A percentile compares a stretch with the other conserved stretches of the same genome.
Evolutionary conservation across 768 basidiomycete genomes (phyloP).

Genomic region (Tephrocybe sp.): DNA sequence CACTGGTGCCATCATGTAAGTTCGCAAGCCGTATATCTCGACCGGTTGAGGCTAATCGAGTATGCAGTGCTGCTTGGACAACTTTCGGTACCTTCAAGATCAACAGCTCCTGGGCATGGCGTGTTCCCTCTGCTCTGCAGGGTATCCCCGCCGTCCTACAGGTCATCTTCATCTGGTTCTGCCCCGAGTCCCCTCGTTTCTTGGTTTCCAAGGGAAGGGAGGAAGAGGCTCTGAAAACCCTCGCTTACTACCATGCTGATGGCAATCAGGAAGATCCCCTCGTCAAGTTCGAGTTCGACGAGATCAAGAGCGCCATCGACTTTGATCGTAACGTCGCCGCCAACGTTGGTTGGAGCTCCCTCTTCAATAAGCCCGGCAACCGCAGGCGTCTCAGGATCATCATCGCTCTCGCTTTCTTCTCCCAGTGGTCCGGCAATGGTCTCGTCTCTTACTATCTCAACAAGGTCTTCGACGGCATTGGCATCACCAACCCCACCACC

Average conservation of each 20-base stretch:
- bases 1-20: slow-evolving; percentile 42
- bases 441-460: slow-evolving; percentile 41
- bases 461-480: slow-evolving; percentile 50
- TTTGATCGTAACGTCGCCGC: slow-evolving; percentile 38
- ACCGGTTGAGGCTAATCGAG: slow-evolving; percentile 12
- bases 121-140: slow-evolving; percentile 67
- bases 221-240: slow-evolving; percentile 42
- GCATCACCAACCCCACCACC: slow-evolving; percentile 44
- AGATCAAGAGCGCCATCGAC: slow-evolving; percentile 58
- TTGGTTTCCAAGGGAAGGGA: slow-evolving; percentile 60
- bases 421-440: slow-evolving; percentile 57
- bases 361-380: slow-evolving; percentile 52
- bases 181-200: slow-evolving; percentile 76
- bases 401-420: slow-evolving; percentile 57
- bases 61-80: background rate
- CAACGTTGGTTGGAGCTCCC: slow-evolving; percentile 40
- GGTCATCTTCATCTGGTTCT: slow-evolving; percentile 54
- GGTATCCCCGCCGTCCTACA: slow-evolving; percentile 59
- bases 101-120: slow-evolving; percentile 62
- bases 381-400: slow-evolving; percentile 53
- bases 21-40: no score
- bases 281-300: slow-evolving; percentile 59
- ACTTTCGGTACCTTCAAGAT: slow-evolving; percentile 72
- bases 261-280: slow-evolving; percentile 51
- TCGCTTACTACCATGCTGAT: slow-evolving; percentile 57